Evolutionary conservation across 306 rosid genomes (phyloP), one percentile per base, ranked within the genome.

Genomic region (Potentilla sterilis): DNA sequence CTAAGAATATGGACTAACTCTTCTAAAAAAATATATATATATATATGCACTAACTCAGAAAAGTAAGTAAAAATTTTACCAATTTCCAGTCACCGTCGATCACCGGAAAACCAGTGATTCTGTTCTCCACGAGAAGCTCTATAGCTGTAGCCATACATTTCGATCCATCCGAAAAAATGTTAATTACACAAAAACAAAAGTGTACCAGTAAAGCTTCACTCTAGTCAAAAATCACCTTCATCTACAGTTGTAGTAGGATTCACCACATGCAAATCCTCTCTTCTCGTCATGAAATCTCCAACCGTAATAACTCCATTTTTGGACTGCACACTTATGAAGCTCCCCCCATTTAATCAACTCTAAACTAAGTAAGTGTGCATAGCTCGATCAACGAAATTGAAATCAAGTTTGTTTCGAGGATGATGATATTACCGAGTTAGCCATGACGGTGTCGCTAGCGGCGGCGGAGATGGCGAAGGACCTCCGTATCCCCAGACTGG

Each of bases 31-130:
- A 46, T 46, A 38, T 0, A 38, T 0, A 46, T 46, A 38, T 0
- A 38, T 0, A 3, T 0, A 38, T 38, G 13, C 16, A 46, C 15
- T 15, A 12, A 11, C 1, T 46, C 49, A 46, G 74, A 68, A 54
- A 78, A 65, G 75, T 37, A 37, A 37, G 40, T 34, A 67, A 77
- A 79, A 59, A 41, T 74, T 83, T 83, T 83, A 95, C 99, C 86
- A 95, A 85, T 73, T 82, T 90, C 99, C 99, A 95, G 78, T 92
- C 83, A 65, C 88, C 92, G 78, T 90, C 93, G 47, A 92, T 85
- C 78, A 95, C 99, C 14, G 99, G 99, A 85, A 95, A 95, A 55
- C 99, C 99, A 62, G 98, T 92, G 84, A 95, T 89, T 83, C 99
- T 92, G 79, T 89, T 85, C 64, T 90, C 97, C 73, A 95, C 99